Base-by-base conservation (phyloP, 768 basidiomycete genomes). In the Amanita subjunquillea region DNA sequence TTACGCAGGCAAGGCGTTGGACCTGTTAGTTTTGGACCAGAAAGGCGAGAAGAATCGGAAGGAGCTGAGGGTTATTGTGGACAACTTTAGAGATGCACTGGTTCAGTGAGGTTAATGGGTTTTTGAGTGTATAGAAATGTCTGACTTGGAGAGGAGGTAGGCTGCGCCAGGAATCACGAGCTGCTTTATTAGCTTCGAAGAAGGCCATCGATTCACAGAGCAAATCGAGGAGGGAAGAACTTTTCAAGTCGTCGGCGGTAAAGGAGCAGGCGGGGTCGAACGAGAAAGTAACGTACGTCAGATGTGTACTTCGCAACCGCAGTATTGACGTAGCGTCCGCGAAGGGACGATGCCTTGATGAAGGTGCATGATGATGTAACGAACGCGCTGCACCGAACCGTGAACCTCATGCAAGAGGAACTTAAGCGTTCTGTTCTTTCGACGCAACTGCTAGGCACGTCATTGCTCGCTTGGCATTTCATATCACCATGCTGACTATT, bases 351-450 rank as follows among this genome's bases (percentile, higher is more conserved):
- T 58, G 76, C 77, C 0, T 75, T 99, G 10, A 92, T 93, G 85
- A 82, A 82, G 57, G 83, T 91, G n/a, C 91, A 84, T 51, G 78
- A 87, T 55, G 79, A 93, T 56, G 90, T 99, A 8, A 97, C 94
- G 1, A 85, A 88, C 20, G 82, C 90, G 3, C 72, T 98, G 7
- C 82, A 89, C 44, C 79, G 93, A 34, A 97, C 94, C 3, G 77
- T 91, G 36, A 74, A 71, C 10, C 69, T 91, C 3, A 91, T 99
- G 90, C 91, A 95, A 67, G 80, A 79, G 38, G 96, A 98, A 61
- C 81, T 99, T 2, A 90, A 97, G 61, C 80, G 83, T 22, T 93
- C 90, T 0, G 89, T 94, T 5, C 74, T 95, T 46, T 82, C 89
- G 3, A 76, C 75, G 4, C 93, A 99, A 63, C 80, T 94, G 63